phyloP scores from a whole-genome alignment of 2,329 filamentous ascomycete genomes.

The Macrophomina tecta region DNA sequence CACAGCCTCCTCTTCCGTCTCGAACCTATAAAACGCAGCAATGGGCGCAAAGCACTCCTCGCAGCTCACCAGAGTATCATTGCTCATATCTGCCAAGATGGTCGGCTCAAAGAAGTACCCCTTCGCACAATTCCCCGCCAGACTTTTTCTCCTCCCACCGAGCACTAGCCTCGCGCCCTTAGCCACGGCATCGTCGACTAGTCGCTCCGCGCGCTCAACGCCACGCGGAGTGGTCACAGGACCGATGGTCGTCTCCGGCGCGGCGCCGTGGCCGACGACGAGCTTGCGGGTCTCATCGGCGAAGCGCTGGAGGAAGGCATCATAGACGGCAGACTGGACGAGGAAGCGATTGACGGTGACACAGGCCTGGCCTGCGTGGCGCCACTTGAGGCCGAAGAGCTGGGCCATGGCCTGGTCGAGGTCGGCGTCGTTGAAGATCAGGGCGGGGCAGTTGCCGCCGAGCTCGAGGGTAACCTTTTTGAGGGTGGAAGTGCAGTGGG shows the following conservation, averaged over 20 bases:
- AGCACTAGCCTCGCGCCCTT: slow-evolving; percentile 67
- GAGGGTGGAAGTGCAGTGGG: slow-evolving; percentile 63
- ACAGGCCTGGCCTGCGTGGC: slow-evolving; percentile 69
- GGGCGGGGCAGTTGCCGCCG: slow-evolving; percentile 69
- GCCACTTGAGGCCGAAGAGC: slow-evolving; percentile 59
- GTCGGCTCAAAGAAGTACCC: slow-evolving; percentile 76
- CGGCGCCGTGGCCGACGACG: slow-evolving; percentile 66
- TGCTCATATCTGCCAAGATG: slow-evolving; percentile 64
- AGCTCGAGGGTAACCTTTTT: slow-evolving; percentile 71
- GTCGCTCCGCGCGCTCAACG: slow-evolving; percentile 62
- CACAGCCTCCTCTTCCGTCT: slow-evolving; percentile 69
- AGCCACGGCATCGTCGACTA: slow-evolving; percentile 68
- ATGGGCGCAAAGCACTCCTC: slow-evolving; percentile 73
- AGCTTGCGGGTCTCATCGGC: slow-evolving; percentile 58
- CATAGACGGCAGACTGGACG: slow-evolving; percentile 67
- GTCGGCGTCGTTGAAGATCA: slow-evolving; percentile 70
- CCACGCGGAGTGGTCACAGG: slow-evolving; percentile 63
- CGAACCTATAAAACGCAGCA: slow-evolving; percentile 67
- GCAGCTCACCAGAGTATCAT: slow-evolving; percentile 61
- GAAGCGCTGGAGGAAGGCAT: slow-evolving; percentile 61
- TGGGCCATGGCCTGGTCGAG: slow-evolving; percentile 59
- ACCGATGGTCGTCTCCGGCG: slow-evolving; percentile 64
- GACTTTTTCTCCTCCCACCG: slow-evolving; percentile 61
- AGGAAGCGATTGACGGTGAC: slow-evolving; percentile 70
- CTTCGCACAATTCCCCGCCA: slow-evolving; percentile 32